Conservation (phyloP, 441 rosid species). For the Gossypium trilobum region DNA sequence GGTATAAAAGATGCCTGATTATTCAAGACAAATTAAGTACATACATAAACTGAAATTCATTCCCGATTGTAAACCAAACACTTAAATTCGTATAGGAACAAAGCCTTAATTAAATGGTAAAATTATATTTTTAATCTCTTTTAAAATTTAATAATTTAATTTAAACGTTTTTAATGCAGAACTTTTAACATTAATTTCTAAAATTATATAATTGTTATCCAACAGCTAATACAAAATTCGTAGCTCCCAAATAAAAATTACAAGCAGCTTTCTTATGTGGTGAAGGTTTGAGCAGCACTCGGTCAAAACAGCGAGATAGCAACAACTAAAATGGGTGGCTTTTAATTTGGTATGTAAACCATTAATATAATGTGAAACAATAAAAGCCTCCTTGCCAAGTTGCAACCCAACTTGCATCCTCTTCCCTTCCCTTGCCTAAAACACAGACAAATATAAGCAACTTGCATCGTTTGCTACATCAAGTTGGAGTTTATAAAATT, state of each 20-base stretch:
- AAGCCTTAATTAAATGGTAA: neutral
- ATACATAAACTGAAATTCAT: too few species aligned
- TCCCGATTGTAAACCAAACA: too few species aligned
- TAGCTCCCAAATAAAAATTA: neutral
- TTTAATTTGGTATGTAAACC: neutral
- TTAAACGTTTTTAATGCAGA: too few species aligned
- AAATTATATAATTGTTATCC: neutral
- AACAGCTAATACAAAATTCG: neutral
- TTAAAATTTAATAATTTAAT: too few species aligned
- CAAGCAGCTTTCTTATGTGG: neutral
- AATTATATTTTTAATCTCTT: neutral
- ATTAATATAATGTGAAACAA: slow-evolving; percentile 14
- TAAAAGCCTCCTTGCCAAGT: slow-evolving; percentile 41
- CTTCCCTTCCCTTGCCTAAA: neutral
- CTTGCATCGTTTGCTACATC: slow-evolving; percentile 25
- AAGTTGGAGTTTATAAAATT: slow-evolving; percentile 30
- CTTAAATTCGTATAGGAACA: too few species aligned
- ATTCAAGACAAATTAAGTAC: too few species aligned
- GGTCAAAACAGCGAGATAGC: slow-evolving; percentile 11
- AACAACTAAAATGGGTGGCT: slow-evolving; percentile 11
- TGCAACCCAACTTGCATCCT: slow-evolving; percentile 51
- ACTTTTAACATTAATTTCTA: neutral
- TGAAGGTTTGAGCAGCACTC: neutral
- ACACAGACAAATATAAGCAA: slow-evolving; percentile 22
- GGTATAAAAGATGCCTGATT: too few species aligned